Evolutionary conservation across 371 early-diverging fungal genomes (phyloP), one percentile per base, ranked within the genome.

Genomic region (Mortierella sp.): DNA sequence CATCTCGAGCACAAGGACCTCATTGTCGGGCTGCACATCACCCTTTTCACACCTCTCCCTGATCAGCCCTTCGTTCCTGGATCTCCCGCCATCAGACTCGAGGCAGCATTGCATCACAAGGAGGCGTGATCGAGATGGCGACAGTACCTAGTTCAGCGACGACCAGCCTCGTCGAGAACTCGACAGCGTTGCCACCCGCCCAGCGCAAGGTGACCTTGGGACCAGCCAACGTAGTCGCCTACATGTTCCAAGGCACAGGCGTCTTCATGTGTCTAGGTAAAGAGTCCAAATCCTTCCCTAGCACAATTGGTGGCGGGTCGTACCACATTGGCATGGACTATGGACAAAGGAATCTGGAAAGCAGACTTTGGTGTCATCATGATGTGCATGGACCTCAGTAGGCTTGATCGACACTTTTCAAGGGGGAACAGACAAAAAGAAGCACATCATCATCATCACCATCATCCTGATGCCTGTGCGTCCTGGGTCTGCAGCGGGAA

Each of bases 241-340:
- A 67, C 57, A 73, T 73, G 74, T 54, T 73, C 25, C 74, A 73
- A 27, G 74, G 74, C 12, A 73, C 74, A 0, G 64, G 67, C 0
- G 74, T 67, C 56, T 62, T 73, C 27, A 73, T 73, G 74, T 73
- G 74, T 45, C 74, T 73, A 31, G 74, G 74, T 73, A 73, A n/a
- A n/a, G n/a, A n/a, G n/a, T n/a, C n/a, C n/a, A n/a, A n/a, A n/a
- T n/a, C n/a, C n/a, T n/a, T n/a, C n/a, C n/a, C n/a, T n/a, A n/a
- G n/a, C n/a, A n/a, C n/a, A n/a, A n/a, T n/a, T n/a, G n/a, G n/a
- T n/a, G n/a, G n/a, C n/a, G n/a, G n/a, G n/a, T n/a, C n/a, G n/a
- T n/a, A n/a, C n/a, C n/a, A n/a, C n/a, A n/a, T n/a, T n/a, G n/a
- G n/a, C n/a, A n/a, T n/a, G n/a, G n/a, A n/a, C n/a, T n/a, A n/a